A percentile compares a stretch with the other conserved stretches of the same genome.
These are phyloP conservation scores for Ilex paraguariensis DNA, from an alignment of 305 asterid genomes.

Conservation along the genomic window DNA sequence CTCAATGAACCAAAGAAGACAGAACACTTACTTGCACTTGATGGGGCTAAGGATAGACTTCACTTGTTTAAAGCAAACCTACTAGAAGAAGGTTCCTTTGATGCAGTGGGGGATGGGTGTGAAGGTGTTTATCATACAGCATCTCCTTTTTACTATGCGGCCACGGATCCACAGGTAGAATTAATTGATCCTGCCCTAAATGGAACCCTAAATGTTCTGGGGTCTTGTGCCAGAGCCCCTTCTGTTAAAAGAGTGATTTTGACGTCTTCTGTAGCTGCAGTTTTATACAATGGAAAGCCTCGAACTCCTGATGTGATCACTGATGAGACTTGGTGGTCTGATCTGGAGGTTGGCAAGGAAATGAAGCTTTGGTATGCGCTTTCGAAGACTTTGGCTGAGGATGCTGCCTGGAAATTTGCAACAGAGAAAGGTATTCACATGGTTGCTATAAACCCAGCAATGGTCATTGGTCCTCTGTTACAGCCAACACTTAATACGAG, in stretches of 20 bases:
- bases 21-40: no score
- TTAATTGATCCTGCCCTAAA: constrained; percentile 54
- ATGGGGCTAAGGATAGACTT: no score
- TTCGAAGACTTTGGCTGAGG: constrained; percentile 18
- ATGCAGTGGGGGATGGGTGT: no score
- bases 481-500: constrained; percentile 1
- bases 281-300: constrained; percentile 39
- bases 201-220: constrained; percentile 63
- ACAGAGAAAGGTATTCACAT: not conserved
- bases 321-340: constrained; percentile 60
- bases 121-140: no score
- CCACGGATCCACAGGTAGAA: constrained; percentile 9
- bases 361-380: constrained; percentile 31
- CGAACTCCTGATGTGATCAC: constrained; percentile 43
- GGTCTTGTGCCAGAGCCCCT: constrained; percentile 41
- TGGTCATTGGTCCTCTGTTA: constrained; percentile 1
- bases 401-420: constrained; percentile 3
- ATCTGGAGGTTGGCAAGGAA: constrained; percentile 37
- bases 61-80: no score
- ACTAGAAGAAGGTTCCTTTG: no score
- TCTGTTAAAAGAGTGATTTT: constrained; percentile 44
- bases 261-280: constrained; percentile 56
- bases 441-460: constrained; percentile 1
- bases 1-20: no score
- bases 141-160: no score